Evolutionary conservation across 108 stramenopile genomes (phyloP).

Genomic region (Cyclotella atomus): DNA sequence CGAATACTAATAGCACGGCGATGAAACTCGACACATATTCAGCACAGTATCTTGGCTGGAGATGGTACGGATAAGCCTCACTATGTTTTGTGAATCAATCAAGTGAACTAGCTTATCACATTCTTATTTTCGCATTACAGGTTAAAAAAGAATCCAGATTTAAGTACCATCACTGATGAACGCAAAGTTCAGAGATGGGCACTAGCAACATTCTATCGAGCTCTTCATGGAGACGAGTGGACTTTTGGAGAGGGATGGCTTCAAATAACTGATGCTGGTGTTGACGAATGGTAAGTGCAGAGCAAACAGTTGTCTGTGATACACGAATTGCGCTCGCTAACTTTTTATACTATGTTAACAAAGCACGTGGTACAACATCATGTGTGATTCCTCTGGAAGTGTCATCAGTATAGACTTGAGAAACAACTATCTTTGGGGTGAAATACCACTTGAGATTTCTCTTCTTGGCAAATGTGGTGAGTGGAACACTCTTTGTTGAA

Average conservation of each 20-base stretch:
- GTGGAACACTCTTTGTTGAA: background rate
- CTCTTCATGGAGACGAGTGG: conserved; percentile 46
- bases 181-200: conserved; percentile 45
- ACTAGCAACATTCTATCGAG: conserved; percentile 28
- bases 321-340: too few relatives aligned
- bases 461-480: conserved; percentile 27
- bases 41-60: conserved; percentile 40
- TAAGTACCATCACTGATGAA: background rate
- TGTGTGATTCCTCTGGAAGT: conserved; percentile 22
- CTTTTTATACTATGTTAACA: too few relatives aligned
- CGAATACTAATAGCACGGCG: conserved; percentile 27
- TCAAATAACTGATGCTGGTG: conserved; percentile 11
- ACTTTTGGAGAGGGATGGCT: conserved; percentile 27
- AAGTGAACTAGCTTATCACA: background rate
- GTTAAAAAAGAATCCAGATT: conserved; percentile 28
- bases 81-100: background rate
- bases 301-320: too few relatives aligned
- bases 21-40: conserved; percentile 16
- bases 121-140: background rate
- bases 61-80: conserved; percentile 14
- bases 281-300: too few relatives aligned
- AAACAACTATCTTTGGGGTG: conserved; percentile 30
- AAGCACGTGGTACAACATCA: conserved; percentile 45
- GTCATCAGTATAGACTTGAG: conserved; percentile 31
- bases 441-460: conserved; percentile 24